Conservation (phyloP, 202 grass and related monocot species). For the Digitaria exilis region DNA sequence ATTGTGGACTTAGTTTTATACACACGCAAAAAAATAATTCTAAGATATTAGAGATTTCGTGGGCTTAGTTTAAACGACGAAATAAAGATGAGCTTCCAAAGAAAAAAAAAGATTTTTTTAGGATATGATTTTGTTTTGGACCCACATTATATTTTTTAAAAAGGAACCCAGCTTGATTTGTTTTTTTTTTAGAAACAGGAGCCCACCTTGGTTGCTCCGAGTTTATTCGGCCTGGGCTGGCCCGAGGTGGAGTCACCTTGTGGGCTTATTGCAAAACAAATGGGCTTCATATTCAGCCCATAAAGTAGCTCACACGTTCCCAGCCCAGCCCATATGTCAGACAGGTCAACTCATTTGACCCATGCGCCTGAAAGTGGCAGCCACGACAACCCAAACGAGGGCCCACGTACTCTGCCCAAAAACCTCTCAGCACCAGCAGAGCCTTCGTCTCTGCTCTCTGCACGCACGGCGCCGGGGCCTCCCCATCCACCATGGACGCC, state of each 20-base stretch:
- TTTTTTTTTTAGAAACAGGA: no score
- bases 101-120: no score
- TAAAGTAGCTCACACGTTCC: neutral
- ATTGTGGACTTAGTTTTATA: no score
- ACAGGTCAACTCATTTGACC: neutral
- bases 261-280: neutral
- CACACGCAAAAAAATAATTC: no score
- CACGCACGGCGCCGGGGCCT: neutral
- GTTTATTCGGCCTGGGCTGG: no score
- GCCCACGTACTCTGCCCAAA: neutral
- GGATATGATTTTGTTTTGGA: no score
- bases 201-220: no score
- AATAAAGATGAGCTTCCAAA: neutral
- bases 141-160: no score
- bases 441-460: neutral
- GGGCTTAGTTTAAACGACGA: neutral
- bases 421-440: neutral
- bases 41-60: no score
- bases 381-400: neutral
- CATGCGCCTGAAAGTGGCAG: neutral
- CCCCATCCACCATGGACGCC: conserved; percentile 55
- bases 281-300: neutral
- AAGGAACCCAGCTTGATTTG: no score
- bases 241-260: neutral
- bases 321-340: neutral